A percentile compares a stretch with the other conserved stretches of the same genome.
Evolutionary conservation across 2,329 filamentous ascomycete species (phyloP).

Genomic region (Mycogone perniciosa): DNA sequence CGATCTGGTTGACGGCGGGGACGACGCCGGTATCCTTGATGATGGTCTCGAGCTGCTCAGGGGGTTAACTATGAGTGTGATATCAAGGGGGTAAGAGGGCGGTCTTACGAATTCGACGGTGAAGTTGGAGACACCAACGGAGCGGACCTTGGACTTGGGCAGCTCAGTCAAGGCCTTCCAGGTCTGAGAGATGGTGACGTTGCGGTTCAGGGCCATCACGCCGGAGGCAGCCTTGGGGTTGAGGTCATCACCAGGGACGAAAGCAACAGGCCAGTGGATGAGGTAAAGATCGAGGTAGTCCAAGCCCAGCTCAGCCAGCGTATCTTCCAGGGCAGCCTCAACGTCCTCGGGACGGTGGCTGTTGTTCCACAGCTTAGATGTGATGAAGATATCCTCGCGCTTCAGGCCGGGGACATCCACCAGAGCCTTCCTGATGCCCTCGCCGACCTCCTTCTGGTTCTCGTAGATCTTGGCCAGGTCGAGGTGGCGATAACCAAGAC

Average conservation of each 20-base stretch:
- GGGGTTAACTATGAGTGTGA: neutral
- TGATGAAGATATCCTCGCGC: conserved; percentile 42
- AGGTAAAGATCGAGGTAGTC: conserved; percentile 58
- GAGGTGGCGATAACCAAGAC: conserved; percentile 59
- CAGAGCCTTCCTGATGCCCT: conserved; percentile 45
- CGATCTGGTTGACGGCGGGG: conserved; percentile 61
- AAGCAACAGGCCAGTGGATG: conserved; percentile 56
- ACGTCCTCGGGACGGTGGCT: conserved; percentile 53
- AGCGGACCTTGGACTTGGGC: conserved; percentile 54
- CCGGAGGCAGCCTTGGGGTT: conserved; percentile 38
- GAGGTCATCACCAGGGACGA: conserved; percentile 33
- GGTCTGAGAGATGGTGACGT: conserved; percentile 36
- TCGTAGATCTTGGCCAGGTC: conserved; percentile 50
- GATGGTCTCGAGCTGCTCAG: conserved; percentile 43
- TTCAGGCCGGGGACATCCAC: conserved; percentile 44
- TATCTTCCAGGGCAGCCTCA: conserved; percentile 48
- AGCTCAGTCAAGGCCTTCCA: conserved; percentile 50
- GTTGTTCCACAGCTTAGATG: conserved; percentile 58
- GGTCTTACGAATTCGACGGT: conserved; percentile 44
- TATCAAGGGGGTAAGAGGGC: neutral
- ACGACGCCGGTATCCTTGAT: conserved; percentile 51
- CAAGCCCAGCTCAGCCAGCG: conserved; percentile 47
- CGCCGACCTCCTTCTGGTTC: conserved; percentile 56
- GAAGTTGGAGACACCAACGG: conserved; percentile 71
- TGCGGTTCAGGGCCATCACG: conserved; percentile 36